Evolutionary conservation across 768 basidiomycete genomes (phyloP), one percentile per base, ranked within the genome.

Genomic region (Russula foetens): DNA sequence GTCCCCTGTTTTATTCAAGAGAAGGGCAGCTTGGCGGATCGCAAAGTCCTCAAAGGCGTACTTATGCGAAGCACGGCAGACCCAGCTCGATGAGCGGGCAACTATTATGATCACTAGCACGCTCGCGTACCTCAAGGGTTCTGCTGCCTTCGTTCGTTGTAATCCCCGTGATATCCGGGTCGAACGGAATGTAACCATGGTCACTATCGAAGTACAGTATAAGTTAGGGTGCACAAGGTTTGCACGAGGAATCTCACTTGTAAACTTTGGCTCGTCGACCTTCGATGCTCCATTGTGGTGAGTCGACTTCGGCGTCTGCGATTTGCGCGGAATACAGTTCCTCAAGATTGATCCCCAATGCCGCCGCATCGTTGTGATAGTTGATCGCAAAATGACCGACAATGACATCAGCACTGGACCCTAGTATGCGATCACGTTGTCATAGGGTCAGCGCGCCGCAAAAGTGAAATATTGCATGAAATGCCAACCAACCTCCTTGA

Each of bases 31-130:
- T 70, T 88, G 84, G 46, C 84, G 80, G 47, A 86, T 81, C 15
- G 78, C 83, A 60, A 88, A 88, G 68, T 88, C 85, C 64, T 86
- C 84, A 64, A 86, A 86, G 23, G 84, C 81, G 65, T 86, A 88
- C 84, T 87, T 41, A 12, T 15, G 26, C 9, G 55, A 7, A 29
- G n/a, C 15, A 28, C 31, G 31, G 31, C 9, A 9, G 9, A 9
- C 31, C 31, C 31, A 3, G 15, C 17, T 26, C 8, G 24, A 46
- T 58, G 19, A 35, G 45, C 23, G 29, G 19, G 4, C 17, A 48
- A n/a, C 29, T 23, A 54, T 43, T 23, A 31, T 23, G 39, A 21
- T n/a, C 23, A 29, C 3, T 9, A 26, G 0, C n/a, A 38, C 33
- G 56, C 29, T 21, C 45, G 21, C 69, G 53, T 57, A 81, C 84